Evolutionary conservation across 495 filamentous ascomycete species (phyloP).

Genomic region (Xylaria castorea): DNA sequence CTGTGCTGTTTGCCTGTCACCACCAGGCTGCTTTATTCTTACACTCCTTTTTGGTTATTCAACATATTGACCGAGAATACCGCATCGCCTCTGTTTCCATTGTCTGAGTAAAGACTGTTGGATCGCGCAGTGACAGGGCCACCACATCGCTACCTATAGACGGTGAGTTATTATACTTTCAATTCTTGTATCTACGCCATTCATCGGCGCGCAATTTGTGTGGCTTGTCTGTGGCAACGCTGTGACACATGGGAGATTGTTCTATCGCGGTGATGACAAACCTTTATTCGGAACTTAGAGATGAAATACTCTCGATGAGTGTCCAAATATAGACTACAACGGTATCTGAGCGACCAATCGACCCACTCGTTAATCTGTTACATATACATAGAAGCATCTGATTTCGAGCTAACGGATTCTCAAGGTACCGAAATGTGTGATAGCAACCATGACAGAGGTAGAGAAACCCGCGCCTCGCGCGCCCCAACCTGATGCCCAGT

Average conservation of each 20-base stretch:
- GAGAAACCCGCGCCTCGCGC: conserved; percentile 35
- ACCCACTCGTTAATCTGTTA: conserved; percentile 17
- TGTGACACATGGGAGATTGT: neutral
- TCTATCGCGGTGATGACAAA: conserved; percentile 66
- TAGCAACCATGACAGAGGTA: conserved; percentile 48
- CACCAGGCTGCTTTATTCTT: conserved; percentile 15
- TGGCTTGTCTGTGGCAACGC: neutral
- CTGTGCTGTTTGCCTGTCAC: conserved; percentile 20
- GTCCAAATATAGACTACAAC: conserved; percentile 92
- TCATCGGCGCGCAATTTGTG: neutral
- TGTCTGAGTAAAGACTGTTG: neutral
- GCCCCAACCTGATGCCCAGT: conserved; percentile 31
- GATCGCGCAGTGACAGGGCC: neutral
- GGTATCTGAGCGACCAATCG: conserved; percentile 85
- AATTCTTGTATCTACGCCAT: neutral
- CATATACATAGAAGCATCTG: neutral
- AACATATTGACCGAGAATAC: neutral
- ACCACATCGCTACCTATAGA: conserved; percentile 22
- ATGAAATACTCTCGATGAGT: conserved; percentile 81
- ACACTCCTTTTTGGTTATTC: neutral
- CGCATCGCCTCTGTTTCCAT: neutral
- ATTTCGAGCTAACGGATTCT: conserved; percentile 33
- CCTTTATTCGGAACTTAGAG: conserved; percentile 62
- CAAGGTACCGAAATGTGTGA: conserved; percentile 48
- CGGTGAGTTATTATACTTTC: conserved; percentile 10